A percentile compares a stretch with the other conserved stretches of the same genome.
Evolutionary conservation across 2,329 filamentous ascomycete species (phyloP).

Genomic region (Emydomyces testavorans): DNA sequence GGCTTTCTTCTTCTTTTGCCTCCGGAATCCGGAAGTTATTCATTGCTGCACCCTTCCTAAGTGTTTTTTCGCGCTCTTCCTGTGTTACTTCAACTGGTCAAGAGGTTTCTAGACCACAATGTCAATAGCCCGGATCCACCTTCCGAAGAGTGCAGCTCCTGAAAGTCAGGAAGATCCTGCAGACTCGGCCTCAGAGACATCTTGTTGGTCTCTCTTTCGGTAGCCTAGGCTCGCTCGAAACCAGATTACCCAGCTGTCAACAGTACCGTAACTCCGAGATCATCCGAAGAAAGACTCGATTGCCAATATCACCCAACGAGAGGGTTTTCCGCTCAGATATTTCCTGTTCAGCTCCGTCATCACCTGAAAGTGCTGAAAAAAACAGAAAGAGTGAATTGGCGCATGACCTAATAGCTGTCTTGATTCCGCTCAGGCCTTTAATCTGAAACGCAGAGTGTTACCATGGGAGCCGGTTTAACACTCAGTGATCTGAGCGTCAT

Average conservation of each 20-base stretch:
- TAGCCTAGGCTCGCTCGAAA: neutral
- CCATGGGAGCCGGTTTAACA: no score
- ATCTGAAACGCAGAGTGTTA: no score
- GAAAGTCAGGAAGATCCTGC: conserved; percentile 6
- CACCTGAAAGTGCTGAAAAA: no score
- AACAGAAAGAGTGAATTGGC: no score
- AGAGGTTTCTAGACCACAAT: neutral
- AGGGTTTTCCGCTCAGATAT: neutral
- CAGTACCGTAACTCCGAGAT: neutral
- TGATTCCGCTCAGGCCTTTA: no score
- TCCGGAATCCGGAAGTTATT: no score
- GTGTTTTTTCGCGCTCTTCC: neutral
- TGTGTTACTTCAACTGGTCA: neutral
- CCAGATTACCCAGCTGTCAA: neutral
- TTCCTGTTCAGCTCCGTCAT: no score
- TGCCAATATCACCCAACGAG: neutral
- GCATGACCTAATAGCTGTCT: no score
- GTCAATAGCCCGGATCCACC: conserved; percentile 1
- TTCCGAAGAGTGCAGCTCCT: neutral
- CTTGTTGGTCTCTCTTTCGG: neutral
- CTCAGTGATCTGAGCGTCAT: no score
- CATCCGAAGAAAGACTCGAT: neutral
- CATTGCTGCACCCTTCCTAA: no score
- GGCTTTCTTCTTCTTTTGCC: no score
- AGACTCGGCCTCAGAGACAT: neutral